phyloP scores from a whole-genome alignment of 495 filamentous ascomycete genomes.

The Tuber calosporum region DNA sequence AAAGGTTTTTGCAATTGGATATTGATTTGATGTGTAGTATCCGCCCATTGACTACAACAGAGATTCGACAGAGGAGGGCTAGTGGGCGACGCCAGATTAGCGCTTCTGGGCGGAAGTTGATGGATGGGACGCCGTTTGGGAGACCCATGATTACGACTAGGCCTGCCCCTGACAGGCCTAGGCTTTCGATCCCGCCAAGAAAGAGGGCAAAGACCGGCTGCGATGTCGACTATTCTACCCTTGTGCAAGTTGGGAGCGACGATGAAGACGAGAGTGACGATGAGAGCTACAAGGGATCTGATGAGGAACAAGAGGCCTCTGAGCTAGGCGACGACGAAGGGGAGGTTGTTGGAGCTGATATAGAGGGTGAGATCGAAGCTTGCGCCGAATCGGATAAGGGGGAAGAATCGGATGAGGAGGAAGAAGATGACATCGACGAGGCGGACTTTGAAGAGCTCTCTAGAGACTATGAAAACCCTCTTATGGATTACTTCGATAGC shows the following conservation, averaged over 20 bases:
- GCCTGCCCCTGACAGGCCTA: conserved; percentile 55
- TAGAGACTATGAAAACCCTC: conserved; percentile 34
- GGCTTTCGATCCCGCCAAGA: conserved; percentile 64
- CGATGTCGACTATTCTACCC: conserved; percentile 37
- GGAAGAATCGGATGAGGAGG: conserved; percentile 8
- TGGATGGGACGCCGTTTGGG: conserved; percentile 87
- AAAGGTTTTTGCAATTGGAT: not conserved
- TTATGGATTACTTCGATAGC: conserved; percentile 26
- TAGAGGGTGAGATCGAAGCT: conserved; percentile 9
- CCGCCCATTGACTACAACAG: conserved; percentile 66
- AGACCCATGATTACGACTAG: conserved; percentile 54
- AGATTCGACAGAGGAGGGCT: conserved; percentile 65
- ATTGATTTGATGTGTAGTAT: conserved; percentile 52
- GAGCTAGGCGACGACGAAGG: conserved; percentile 13
- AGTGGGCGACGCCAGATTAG: conserved; percentile 81
- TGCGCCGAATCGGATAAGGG: conserved; percentile 9
- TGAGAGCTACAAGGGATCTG: conserved; percentile 27
- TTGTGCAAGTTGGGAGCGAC: conserved; percentile 16
- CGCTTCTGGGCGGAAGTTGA: conserved; percentile 67
- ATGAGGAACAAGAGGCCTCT: conserved; percentile 23
- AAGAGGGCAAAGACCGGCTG: conserved; percentile 58
- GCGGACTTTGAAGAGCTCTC: conserved; percentile 8
- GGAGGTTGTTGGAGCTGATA: conserved; percentile 20
- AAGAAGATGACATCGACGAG: conserved; percentile 8
- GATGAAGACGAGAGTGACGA: conserved; percentile 18